Base-by-base conservation (phyloP, 352 stramenopile genomes). In the Peronosclerospora sorghi region DNA sequence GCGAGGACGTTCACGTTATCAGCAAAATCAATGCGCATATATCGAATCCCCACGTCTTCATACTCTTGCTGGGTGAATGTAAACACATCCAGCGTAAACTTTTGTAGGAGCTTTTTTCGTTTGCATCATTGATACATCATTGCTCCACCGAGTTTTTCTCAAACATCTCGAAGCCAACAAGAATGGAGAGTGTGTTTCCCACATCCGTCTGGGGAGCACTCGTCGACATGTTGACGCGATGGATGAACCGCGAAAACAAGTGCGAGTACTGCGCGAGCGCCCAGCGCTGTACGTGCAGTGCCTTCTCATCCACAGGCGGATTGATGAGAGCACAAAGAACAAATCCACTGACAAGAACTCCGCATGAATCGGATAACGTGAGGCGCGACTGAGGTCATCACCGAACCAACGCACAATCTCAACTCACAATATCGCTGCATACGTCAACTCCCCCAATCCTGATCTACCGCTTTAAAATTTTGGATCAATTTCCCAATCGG, bases 191-290 rank as follows among this genome's bases (percentile, higher is more conserved):
- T 21, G 59, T 62, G 8, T 65, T 54, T 10, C 46, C 18, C 38
- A 86, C 68, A 20, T 72, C 48, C 1, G 54, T 41, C 17, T 77
- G 51, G 0, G 58, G 44, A 15, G 75, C 73, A 36, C 65, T 81
- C 17, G 78, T 90, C 45, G 73, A 85, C 45, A 72, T 60, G 54
- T 91, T 93, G 10, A 93, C 76, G 13, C 71, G 73, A 48, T 83
- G 73, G 42, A 98, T 96, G 10, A 99, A 62, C 95, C 94, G 98
- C 27, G 95, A 68, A 62, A 99, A 99, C 35, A 98, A 56, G 56
- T 88, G 86, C 32, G 82, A 96, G 60, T 98, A 98, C 9, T 97
- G 67, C 10, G 78, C 81, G 4, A 89, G n/a, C 78, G 1, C 69
- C 62, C 2, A 93, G 51, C 14, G 81, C 81, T n/a, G 78, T 89